Evolutionary conservation across 1,284 basidiomycete species (phyloP).

Genomic region (Ceratobasidium sp.): DNA sequence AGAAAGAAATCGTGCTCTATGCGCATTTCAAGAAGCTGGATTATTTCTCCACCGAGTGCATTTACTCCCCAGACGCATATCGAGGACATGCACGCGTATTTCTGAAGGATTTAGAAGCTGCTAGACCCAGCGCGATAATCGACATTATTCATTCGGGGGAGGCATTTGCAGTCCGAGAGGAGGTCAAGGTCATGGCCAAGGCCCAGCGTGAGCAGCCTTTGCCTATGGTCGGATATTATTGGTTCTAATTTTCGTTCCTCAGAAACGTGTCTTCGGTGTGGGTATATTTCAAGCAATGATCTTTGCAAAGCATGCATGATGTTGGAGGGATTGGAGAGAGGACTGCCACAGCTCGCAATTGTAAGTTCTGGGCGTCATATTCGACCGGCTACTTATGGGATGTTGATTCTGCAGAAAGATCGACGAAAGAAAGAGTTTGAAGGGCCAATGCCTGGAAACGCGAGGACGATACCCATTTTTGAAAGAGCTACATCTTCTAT

Average conservation of each 20-base stretch:
- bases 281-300: conserved; percentile 92
- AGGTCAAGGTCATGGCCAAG: conserved; percentile 80
- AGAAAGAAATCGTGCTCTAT: conserved; percentile 99
- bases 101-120: conserved; percentile 94
- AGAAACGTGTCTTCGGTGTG: conserved; percentile 91
- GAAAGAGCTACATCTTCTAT: not conserved
- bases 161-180: conserved; percentile 82
- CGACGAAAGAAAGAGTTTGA: conserved; percentile 42
- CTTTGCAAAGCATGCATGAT: conserved; percentile 93
- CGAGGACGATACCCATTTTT: conserved; percentile 27
- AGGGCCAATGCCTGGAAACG: conserved; percentile 31
- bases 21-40: conserved; percentile 98
- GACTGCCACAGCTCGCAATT: conserved; percentile 63
- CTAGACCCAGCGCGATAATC: conserved; percentile 93
- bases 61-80: conserved; percentile 98
- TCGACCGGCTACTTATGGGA: too few relatives aligned
- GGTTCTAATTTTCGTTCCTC: conserved; percentile 27
- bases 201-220: conserved; percentile 69
- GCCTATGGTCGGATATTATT: conserved; percentile 6
- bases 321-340: conserved; percentile 89
- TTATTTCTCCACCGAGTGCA: conserved; percentile 99
- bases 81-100: conserved; percentile 94
- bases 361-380: conserved; percentile 61
- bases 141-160: conserved; percentile 98
- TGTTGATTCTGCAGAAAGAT: too few relatives aligned